These are phyloP conservation scores for Tolypocladium inflatum DNA, from an alignment of 2,329 filamentous ascomycete genomes.

Conservation along the genomic window DNA sequence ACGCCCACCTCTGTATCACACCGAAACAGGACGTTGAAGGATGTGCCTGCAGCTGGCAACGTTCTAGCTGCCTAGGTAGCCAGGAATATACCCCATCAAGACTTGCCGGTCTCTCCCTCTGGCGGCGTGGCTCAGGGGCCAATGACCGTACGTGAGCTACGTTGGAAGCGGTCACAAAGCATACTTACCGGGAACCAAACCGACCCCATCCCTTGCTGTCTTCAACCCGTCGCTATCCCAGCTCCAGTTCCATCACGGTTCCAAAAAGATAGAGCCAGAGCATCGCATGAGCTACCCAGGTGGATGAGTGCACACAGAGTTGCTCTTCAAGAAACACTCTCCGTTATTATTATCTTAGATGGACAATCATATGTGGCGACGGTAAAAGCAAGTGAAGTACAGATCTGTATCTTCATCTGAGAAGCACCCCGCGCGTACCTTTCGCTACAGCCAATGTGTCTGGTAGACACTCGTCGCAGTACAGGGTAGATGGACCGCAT, in stretches of 20 bases:
- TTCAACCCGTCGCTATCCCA: background rate
- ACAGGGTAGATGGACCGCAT: background rate
- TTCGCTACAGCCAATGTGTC: background rate
- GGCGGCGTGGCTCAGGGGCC: no score
- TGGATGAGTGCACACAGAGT: background rate
- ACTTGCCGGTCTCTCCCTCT: no score
- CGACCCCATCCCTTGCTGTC: background rate
- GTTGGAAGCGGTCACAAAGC: no score
- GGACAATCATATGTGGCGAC: background rate
- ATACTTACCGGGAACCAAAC: no score
- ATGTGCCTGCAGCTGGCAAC: no score
- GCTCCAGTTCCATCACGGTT: background rate
- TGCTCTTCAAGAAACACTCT: background rate
- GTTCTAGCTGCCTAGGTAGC: no score
- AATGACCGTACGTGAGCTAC: background rate
- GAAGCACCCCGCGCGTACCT: background rate
- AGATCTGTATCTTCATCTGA: no score
- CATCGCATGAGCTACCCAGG: background rate
- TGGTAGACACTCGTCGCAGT: background rate
- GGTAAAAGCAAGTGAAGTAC: background rate
- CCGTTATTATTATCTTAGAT: no score
- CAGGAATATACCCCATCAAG: background rate
- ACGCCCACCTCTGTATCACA: background rate
- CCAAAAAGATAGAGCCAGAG: background rate
- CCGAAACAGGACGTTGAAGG: no score